Evolutionary conservation across 2,329 filamentous ascomycete genomes (phyloP), one percentile per base, ranked within the genome.

Genomic region (Gyromitra esculenta): DNA sequence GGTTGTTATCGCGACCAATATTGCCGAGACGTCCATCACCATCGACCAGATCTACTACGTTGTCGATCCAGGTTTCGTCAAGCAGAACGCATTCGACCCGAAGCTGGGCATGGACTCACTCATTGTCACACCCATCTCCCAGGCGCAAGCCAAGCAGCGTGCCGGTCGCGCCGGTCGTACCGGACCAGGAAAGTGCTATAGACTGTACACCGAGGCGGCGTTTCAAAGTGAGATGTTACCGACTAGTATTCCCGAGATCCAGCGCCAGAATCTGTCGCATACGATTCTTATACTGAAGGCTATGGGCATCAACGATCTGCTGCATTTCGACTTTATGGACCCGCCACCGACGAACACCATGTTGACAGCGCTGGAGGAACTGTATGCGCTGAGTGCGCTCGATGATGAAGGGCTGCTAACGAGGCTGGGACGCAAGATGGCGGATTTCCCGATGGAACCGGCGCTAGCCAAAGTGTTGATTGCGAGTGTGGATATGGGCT

Each of bases 311-410:
- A 98, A 99, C 82, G 96, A 99, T 82, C 86, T 99, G 0, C 87
- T 99, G 11, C 94, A 97, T 82, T 99, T 99, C 81, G 95, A 98
- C 84, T 99, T 99, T 81, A 98, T 99, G 95, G 96, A 99, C 81
- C 94, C 96, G 0, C 96, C 96, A 0, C 96, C 96, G 0, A 96
- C 96, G 39, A 97, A 98, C 81, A 98, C 96, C 11, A 97, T 98
- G 93, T 88, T 99, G 79, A 97, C 94, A 64, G 96, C 96, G 0
- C 86, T 99, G 2, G 96, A 99, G 84, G 96, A 98, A 82, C 87
- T 99, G 0, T 99, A 99, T 82, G 93, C 94, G 0, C 86, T 99
- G 9, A 93, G 91, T 2, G 95, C 95, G 0, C 87, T 99, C 0
- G 96, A 99, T 79, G 95, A 99, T 81, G 96, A 99, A 87, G 96